Evolutionary conservation across 768 basidiomycete genomes (phyloP), one percentile per base, ranked within the genome.

Genomic region (Russula abietina): DNA sequence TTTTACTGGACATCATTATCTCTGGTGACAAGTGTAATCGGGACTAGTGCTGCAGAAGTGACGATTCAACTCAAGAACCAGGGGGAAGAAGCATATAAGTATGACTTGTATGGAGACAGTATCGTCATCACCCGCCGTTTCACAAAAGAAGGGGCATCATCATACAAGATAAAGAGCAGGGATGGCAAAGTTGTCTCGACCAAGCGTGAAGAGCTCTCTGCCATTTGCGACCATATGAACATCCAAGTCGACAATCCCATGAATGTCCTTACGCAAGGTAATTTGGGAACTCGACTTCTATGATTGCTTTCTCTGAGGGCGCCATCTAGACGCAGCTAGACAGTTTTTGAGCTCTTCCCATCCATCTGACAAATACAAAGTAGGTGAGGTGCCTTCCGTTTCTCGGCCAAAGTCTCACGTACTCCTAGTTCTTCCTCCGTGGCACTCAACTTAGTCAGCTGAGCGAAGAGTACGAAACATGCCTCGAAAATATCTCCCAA

Each of bases 191-290:
- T 84, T 11, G 74, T 97, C 61, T 87, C 86, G 38, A 86, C 78
- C 16, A 93, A 91, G 76, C 84, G 85, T 67, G 87, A 92, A 11
- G 94, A 98, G 70, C 74, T 99, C 12, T 81, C 89, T 19, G 83
- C 87, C 2, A 98, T 99, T 55, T 89, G 89, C 69, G 92, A 96
- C 71, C 89, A 93, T 67, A 96, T 97, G 88, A 93, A 93, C 69
- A 91, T 99, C 59, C 93, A 96, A 71, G 91, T 97, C 62, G 93
- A 97, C 71, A 95, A 95, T 70, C 96, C 95, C 1, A 86, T 98
- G 85, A 98, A 92, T 65, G 88, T 99, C 28, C 80, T 96, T 49
- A 94, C 91, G 0, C 92, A 93, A 80, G 91, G 88, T 81, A 65
- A 28, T 70, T 63, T 10, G 24, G 8, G 53, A 17, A 53, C 6